phyloP scores from a whole-genome alignment of 148 eudicot genomes.

The Rhododendron simsii region DNA sequence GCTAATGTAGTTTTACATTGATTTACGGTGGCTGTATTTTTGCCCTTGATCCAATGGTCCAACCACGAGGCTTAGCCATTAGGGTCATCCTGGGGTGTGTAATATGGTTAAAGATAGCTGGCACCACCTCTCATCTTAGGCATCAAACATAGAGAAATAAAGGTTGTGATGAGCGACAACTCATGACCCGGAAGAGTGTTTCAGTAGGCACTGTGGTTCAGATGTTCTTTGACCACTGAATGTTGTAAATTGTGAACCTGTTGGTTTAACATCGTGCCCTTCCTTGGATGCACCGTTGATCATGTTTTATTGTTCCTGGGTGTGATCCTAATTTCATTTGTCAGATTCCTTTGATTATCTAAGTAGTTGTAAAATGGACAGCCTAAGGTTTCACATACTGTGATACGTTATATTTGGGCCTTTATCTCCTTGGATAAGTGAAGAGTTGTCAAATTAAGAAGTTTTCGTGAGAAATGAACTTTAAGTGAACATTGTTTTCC shows the following conservation, averaged over 20 bases:
- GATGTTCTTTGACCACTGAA: background rate
- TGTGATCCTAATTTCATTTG: background rate
- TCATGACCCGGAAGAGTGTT: background rate
- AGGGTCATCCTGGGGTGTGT: background rate
- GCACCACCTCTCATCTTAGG: too few relatives aligned
- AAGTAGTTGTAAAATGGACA: background rate
- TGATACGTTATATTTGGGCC: background rate
- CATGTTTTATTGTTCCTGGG: background rate
- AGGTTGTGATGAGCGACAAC: background rate
- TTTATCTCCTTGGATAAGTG: background rate
- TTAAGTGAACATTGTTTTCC: background rate
- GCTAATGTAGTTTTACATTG: background rate
- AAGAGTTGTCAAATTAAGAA: background rate
- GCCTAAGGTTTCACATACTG: background rate
- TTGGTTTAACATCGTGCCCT: background rate
- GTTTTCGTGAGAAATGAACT: background rate
- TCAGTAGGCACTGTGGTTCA: background rate
- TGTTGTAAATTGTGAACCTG: background rate
- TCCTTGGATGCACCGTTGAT: background rate
- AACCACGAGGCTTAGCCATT: background rate
- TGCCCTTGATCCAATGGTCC: background rate
- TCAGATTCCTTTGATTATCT: background rate
- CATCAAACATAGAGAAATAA: background rate
- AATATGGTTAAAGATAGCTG: too few relatives aligned
- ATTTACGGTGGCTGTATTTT: background rate